Conservation (phyloP, 192 early-diverging fungal genomes). For the Podila epicladia region DNA sequence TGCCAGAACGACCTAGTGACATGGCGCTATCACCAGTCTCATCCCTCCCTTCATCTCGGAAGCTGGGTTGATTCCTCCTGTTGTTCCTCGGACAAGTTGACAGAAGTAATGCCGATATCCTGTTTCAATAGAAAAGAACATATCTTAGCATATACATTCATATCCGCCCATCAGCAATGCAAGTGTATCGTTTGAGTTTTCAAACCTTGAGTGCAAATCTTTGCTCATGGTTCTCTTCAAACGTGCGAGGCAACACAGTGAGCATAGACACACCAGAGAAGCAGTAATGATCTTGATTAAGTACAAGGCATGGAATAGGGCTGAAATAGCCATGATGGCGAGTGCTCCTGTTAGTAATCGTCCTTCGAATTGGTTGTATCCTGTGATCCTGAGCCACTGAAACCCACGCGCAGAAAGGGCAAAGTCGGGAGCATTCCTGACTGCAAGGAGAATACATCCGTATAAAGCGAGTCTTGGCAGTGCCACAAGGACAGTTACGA, state of each 20-base stretch:
- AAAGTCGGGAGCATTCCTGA: constrained; percentile 7
- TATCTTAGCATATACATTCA: no score
- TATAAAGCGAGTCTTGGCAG: constrained; percentile 34
- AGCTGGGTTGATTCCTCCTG: not conserved
- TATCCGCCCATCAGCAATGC: no score
- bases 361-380: not conserved
- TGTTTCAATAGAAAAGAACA: not conserved
- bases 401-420: constrained; percentile 6
- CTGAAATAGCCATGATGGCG: constrained; percentile 7
- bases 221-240: constrained; percentile 20
- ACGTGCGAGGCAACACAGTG: constrained; percentile 22
- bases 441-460: constrained; percentile 18
- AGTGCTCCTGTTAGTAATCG: not conserved
- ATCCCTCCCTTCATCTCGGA: not conserved
- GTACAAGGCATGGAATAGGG: constrained; percentile 2
- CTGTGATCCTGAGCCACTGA: constrained; percentile 4
- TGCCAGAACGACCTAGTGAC: not conserved
- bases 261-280: not conserved
- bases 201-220: constrained; percentile 27
- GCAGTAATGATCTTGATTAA: constrained; percentile 6
- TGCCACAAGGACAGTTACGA: constrained; percentile 3
- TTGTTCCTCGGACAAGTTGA: not conserved
- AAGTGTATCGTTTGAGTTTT: not conserved
- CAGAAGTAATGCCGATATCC: not conserved
- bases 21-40: not conserved